Evolutionary conservation across 2,329 filamentous ascomycete genomes (phyloP), one percentile per base, ranked within the genome.

Genomic region (Penicillium sumatraense): DNA sequence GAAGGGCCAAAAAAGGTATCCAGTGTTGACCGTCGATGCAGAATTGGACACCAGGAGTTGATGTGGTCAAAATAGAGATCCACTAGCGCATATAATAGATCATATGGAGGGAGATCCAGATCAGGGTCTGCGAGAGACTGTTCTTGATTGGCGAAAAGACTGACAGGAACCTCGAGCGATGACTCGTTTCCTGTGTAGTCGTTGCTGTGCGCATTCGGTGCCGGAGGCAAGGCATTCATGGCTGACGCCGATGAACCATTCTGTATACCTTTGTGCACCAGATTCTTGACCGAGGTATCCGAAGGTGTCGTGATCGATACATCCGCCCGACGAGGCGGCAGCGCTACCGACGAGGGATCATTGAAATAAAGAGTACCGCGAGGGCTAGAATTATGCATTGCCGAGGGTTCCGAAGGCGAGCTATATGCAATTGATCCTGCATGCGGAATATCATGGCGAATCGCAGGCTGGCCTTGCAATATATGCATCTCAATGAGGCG

Each of bases 11-110:
- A 96, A 0, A 96, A 80, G 0, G 87, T 86, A 64, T 96, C 90
- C 8, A 96, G 74, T 0, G 91, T 96, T 3, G 89, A 87, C 67
- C 90, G 87, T 20, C 91, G 86, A 73, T 96, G 91, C n/a, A 96
- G 79, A 21, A 96, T 95, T 0, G 93, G 92, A 69, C 91, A 96
- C 88, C 89, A 92, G 0, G 88, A 89, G 66, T 91, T 91, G 69
- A 91, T 85, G 66, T 91, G 86, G 59, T 90, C 89, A 67, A 92
- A 92, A 69, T 90, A 92, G 0, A 91, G 79, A 63, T 91, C 89
- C 6, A 89, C 88, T 10, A 92, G 74, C 2, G 86, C 82, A 65
- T 91, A 91, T 0, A 91, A 75, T 5, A 91, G 75, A 67, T 91
- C 88, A 63, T 91, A 90, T 1, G 89, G 89, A 1, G 89, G 89